These are phyloP conservation scores for Smallanthus sonchifolius DNA, from an alignment of 129 eudicot species.

Conservation along the genomic window DNA sequence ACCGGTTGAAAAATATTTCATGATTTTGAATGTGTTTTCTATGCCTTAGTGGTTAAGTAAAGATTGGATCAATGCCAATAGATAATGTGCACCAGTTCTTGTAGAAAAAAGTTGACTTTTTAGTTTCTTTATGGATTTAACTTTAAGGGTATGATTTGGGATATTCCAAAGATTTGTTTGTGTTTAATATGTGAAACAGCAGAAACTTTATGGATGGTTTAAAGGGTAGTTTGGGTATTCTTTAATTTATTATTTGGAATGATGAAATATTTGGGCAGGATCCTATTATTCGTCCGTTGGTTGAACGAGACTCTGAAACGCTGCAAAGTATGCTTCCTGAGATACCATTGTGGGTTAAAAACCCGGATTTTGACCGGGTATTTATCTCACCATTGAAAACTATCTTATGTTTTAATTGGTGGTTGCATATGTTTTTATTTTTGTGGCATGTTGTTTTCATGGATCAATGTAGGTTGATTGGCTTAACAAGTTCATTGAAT, in stretches of 20 bases:
- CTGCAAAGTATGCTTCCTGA: constrained; percentile 73
- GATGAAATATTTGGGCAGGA: constrained; percentile 39
- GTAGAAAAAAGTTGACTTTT: constrained; percentile 9
- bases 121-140: background rate
- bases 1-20: background rate
- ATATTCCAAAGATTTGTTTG: background rate
- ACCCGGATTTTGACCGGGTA: constrained; percentile 89
- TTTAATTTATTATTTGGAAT: background rate
- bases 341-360: constrained; percentile 81
- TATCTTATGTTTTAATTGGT: background rate
- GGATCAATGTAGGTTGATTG: constrained; percentile 67
- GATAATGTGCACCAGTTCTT: constrained; percentile 7
- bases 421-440: background rate
- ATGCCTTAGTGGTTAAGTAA: constrained; percentile 27
- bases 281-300: constrained; percentile 71
- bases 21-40: constrained; percentile 10
- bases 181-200: background rate
- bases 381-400: constrained; percentile 17
- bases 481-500: constrained; percentile 72
- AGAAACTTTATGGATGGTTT: background rate
- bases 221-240: background rate
- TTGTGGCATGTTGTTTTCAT: constrained; percentile 1
- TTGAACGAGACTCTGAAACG: constrained; percentile 63
- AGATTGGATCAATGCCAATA: constrained; percentile 9
- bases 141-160: constrained; percentile 1